Base-by-base conservation (phyloP, 164 flowering plant species). In the Umbilicus rupestris region DNA sequence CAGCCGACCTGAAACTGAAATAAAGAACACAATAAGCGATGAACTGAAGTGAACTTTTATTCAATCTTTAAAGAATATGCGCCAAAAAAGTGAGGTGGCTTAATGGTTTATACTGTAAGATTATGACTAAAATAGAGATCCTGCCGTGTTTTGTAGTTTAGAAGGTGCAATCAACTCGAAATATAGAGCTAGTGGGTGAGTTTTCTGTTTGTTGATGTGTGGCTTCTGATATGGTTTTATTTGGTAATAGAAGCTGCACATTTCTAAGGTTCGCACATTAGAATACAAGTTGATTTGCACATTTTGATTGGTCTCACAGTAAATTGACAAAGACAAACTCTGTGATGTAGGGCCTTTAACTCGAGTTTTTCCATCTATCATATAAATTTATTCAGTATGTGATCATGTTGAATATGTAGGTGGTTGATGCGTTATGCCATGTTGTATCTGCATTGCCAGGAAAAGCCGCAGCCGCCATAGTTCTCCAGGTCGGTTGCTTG, bases 381-480 rank as follows among this genome's bases (percentile, higher is more conserved):
- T 37, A 39, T 33, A 3, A n/a, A 14, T 63, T 63, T 1, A 19
- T 39, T 63, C 42, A 7, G 29, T 26, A 5, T 39, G 63, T 55
- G 69, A 29, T 57, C 10, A 7, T 66, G 66, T 63, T 42, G 57
- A 10, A 33, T 72, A 24, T 79, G 22, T 69, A 93, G 98, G 98
- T 93, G 42, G 90, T 88, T 52, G 98, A 89, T 78, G 97, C 97
- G 17, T 73, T 93, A 59, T 88, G 97, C 85, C 85, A 89, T 78
- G 96, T 90, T 29, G 98, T 90, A 28, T 83, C 90, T 47, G 86
- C 97, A 68, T 83, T 85, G 63, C 98, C 97, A 49, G 70, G 86
- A 64, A 90, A 93, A 78, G 98, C 97, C 69, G 88, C 96, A 37
- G 76, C 97, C 17, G 98, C 96, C 47, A 83, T 90, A 69, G 90